Base-by-base conservation (phyloP, 768 basidiomycete genomes). In the Sutorius australiensis region DNA sequence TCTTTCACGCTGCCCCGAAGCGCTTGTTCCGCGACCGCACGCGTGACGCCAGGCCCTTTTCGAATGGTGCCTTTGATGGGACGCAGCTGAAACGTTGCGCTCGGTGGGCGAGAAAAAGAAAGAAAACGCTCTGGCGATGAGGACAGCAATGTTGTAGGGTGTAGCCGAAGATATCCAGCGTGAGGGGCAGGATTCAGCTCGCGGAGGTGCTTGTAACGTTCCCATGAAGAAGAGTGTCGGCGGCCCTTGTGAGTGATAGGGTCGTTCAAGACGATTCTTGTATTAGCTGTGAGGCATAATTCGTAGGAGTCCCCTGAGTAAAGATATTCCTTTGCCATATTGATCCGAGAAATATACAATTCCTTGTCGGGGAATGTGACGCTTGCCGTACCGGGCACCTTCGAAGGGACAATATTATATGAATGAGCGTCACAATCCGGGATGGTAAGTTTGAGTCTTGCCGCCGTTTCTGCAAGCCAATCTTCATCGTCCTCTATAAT, bases 121-220 rank as follows among this genome's bases (percentile, higher is more conserved):
- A 98, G 74, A 71, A 98, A 97, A 6, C 93, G 83, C 62, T 98
- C 95, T 1, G 95, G 95, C 1, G 91, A 94, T 3, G 93, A 95
- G 2, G 87, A 88, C 42, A 97, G 71, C 17, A 97, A 71, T 5
- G 85, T 85, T 0, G 87, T 83, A 1, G 87, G 87, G 61, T 86
- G 82, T 8, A 92, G 73, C 21, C 89, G 86, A 45, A 92, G 67
- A 69, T 84, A 97, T 0, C 83, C 87, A 2, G 90, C 87, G 70
- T 95, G 85, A 6, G 93, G 93, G 3, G 95, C 92, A 4, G 95
- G 92, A 63, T 98, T 98, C 45, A 76, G 73, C 34, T 75, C 67
- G 30, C 92, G 84, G 34, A 97, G 79, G 39, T 66, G 67, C 61
- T 84, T 86, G 72, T 88, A 92, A 36, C 86, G 77, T 51, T 83